Evolutionary conservation across 2,329 filamentous ascomycete species (phyloP), one percentile per base, ranked within the genome.

Genomic region (Geosmithia putterillii): DNA sequence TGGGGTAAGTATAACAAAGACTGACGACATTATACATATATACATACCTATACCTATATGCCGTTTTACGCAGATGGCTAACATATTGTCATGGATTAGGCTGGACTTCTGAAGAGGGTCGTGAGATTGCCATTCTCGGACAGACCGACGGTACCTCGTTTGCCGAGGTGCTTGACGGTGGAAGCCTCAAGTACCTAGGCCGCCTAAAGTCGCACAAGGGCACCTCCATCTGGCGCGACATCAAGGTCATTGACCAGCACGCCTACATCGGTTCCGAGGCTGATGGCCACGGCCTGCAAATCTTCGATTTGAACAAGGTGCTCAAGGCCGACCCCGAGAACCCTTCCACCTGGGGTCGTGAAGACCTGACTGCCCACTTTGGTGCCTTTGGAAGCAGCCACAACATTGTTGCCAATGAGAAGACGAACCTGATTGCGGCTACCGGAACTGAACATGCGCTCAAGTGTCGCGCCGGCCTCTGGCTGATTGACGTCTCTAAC

Each of bases 301-400:
- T 81, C 54, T 81, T 81, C 49, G 76, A 81, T 53, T 66, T 79
- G 65, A 72, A 62, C 51, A 78, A 59, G 62, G 63, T 76, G 3
- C 54, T 69, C 25, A 55, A 56, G 20, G 51, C 72, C 39, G 57
- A 68, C 51, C 60, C 64, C 1, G 48, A 61, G 12, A 59, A 55
- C 14, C 62, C 55, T 38, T 51, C 46, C 48, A 51, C 46, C 4
- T 64, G 59, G 45, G 51, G 45, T 55, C 39, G 46, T 22, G 47
- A 44, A 21, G 62, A 64, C 44, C 51, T 65, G 8, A 57, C 58
- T 0, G 58, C 57, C 5, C 57, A 52, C 46, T 64, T 58, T 50
- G 48, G 49, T 22, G 55, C 50, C 21, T 48, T 48, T 25, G 46
- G 52, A 17, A 46, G 49, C 41, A 61, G 61, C 23, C 69, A 73